These are phyloP conservation scores for Mimosa bimucronata DNA, from an alignment of 306 rosid genomes.

Conservation along the genomic window DNA sequence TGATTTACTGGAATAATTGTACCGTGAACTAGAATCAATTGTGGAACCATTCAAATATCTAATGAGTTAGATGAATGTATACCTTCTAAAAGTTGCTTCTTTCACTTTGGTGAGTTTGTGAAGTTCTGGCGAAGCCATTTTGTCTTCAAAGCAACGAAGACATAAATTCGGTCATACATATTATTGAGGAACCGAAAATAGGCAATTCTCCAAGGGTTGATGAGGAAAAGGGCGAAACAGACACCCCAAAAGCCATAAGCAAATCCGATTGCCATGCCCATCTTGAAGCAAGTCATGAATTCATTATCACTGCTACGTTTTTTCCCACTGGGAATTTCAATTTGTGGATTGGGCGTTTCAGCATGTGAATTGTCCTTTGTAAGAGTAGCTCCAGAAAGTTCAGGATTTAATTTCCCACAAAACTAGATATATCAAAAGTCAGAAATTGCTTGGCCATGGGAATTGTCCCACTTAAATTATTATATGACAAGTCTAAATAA, in stretches of 20 bases:
- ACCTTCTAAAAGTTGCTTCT: not conserved
- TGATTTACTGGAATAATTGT: no score
- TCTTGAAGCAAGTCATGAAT: not conserved
- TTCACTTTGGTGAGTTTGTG: not conserved
- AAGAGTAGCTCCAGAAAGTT: not conserved
- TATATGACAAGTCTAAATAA: not conserved
- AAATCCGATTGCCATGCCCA: not conserved
- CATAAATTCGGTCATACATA: not conserved
- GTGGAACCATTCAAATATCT: no score
- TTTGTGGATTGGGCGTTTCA: no score
- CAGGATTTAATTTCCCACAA: not conserved
- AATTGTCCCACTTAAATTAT: not conserved
- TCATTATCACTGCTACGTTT: not conserved
- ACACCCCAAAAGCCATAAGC: not conserved
- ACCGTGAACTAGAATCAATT: no score
- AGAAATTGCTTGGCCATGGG: not conserved
- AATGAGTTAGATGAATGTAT: no score
- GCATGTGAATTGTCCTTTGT: no score
- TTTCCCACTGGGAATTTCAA: not conserved
- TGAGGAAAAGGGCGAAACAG: not conserved
- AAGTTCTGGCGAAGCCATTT: not conserved
- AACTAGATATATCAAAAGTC: not conserved
- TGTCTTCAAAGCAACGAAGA: not conserved
- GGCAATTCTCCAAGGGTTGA: not conserved
- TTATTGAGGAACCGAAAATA: not conserved